Conservation (phyloP, 2,329 filamentous ascomycete genomes). For the Magnaporthiopsis incrustans region DNA sequence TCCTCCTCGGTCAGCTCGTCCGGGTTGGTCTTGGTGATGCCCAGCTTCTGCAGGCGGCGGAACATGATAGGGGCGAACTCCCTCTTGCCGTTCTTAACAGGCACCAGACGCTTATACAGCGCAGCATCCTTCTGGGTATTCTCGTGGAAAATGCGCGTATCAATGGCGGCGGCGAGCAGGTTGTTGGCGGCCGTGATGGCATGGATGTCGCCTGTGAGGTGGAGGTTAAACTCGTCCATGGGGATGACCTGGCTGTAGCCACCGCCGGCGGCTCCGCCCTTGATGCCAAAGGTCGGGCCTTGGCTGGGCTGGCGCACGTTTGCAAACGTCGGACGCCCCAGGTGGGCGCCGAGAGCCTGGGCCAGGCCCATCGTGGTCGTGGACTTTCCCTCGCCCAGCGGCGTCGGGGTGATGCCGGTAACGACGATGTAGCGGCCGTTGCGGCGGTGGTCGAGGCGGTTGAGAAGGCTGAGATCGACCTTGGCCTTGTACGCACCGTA, state of each 20-base stretch:
- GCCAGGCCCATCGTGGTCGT: constrained; percentile 95
- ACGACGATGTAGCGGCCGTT: constrained; percentile 90
- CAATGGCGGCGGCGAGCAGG: constrained; percentile 88
- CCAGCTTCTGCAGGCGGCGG: constrained; percentile 87
- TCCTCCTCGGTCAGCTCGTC: constrained; percentile 87
- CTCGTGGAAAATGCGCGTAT: constrained; percentile 98
- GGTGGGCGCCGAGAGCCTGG: constrained; percentile 83
- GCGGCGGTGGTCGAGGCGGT: constrained; percentile 76
- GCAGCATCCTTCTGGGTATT: constrained; percentile 86
- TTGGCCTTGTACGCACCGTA: constrained; percentile 96
- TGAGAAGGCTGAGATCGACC: constrained; percentile 73
- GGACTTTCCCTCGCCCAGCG: constrained; percentile 94
- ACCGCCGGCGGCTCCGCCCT: constrained; percentile 92
- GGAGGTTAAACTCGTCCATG: constrained; percentile 99
- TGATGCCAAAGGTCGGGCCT: constrained; percentile 97
- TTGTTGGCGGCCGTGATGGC: constrained; percentile 97
- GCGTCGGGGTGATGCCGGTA: constrained; percentile 92
- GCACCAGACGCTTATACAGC: constrained; percentile 81
- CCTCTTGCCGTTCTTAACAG: constrained; percentile 81
- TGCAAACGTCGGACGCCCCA: constrained; percentile 83
- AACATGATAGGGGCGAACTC: constrained; percentile 87
- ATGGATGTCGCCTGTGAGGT: constrained; percentile 95
- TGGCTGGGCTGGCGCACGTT: constrained; percentile 96
- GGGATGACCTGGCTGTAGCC: constrained; percentile 99
- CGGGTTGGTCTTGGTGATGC: constrained; percentile 90